phyloP scores from a whole-genome alignment of 1,284 basidiomycete species.

The Cystobasidium sp. region DNA sequence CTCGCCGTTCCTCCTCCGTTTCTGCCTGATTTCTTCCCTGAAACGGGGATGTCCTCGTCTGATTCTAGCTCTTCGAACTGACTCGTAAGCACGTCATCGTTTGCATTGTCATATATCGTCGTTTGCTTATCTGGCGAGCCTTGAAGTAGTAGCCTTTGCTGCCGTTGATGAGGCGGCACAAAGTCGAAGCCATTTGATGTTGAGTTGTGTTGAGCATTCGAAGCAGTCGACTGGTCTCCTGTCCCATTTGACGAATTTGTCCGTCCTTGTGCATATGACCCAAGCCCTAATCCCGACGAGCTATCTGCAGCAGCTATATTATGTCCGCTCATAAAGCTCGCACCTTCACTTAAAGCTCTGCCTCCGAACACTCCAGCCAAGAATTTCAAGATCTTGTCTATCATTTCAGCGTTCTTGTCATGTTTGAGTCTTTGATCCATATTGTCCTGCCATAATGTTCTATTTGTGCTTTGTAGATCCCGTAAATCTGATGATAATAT shows the following conservation, averaged over 20 bases:
- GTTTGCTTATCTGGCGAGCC: slow-evolving; percentile 33
- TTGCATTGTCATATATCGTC: slow-evolving; percentile 9
- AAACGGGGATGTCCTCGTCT: slow-evolving; percentile 22
- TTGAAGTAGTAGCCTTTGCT: slow-evolving; percentile 26
- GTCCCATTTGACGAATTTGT: not conserved
- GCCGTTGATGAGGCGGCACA: slow-evolving; percentile 18
- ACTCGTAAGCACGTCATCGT: slow-evolving; percentile 4
- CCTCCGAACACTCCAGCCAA: slow-evolving; percentile 86
- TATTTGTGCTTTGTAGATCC: slow-evolving; percentile 84
- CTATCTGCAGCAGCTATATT: slow-evolving; percentile 41
- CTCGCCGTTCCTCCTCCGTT: not conserved
- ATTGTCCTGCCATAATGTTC: slow-evolving; percentile 90
- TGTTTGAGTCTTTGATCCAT: slow-evolving; percentile 76
- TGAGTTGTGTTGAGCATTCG: not conserved
- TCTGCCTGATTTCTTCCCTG: not conserved
- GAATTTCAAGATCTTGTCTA: slow-evolving; percentile 92
- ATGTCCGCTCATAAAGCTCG: slow-evolving; percentile 34
- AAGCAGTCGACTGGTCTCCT: not conserved
- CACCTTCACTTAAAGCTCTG: slow-evolving; percentile 38
- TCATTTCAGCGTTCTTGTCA: slow-evolving; percentile 94
- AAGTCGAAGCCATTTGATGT: slow-evolving; percentile 12
- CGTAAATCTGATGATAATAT: slow-evolving; percentile 85
- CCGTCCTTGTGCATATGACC: slow-evolving; percentile 28
- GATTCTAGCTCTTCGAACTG: slow-evolving; percentile 41
- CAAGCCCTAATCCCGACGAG: slow-evolving; percentile 28